Evolutionary conservation across 2,329 filamentous ascomycete genomes (phyloP), one percentile per base, ranked within the genome.

Genomic region (Sporothrix luriei): DNA sequence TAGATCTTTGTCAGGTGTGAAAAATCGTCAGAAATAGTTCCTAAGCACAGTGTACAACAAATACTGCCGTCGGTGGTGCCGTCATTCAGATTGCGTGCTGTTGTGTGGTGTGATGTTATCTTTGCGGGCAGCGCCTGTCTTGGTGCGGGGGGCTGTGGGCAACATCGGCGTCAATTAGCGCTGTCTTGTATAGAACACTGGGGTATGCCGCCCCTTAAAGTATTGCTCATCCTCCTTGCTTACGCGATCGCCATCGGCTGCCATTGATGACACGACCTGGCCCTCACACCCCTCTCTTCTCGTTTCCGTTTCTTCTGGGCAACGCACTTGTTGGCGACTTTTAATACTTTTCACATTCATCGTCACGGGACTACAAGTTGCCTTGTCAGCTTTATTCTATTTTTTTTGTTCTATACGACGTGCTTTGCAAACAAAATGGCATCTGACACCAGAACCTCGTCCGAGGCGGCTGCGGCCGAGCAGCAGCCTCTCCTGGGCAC

Each of bases 401-500:
- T n/a, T n/a, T n/a, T n/a, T 9, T 16, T 43, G 1, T 16, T 16
- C 14, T 43, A 16, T 43, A 43, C 40, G 14, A 1, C 33, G 33
- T 33, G 2, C 40, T 10, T n/a, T 19, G 21, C 48, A 21, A 9
- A 3, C 2, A 38, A 1, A 14, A 68, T 68, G 66, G 24, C 66
- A 3, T 33, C 62, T 14, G 54, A 49, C 40, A 38, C 40, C 5
- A 21, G 52, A 24, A 26, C 24, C 16, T 46, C 66, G 11, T 21
- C 66, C 4, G 66, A 59, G 13, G 59, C 40, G 11, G 29, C 54
- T 10, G 52, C 52, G 14, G 24, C 55, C 21, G 67, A 69, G 57
- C 67, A 54, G 9, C 67, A 54, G 57, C 67, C 67, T n/a, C 57
- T 69, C 11, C 48, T 69, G 21, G 40, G 66, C 13, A n/a, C 48